Conservation (phyloP, 768 basidiomycete species). For the Xerocomellus intermedius region DNA sequence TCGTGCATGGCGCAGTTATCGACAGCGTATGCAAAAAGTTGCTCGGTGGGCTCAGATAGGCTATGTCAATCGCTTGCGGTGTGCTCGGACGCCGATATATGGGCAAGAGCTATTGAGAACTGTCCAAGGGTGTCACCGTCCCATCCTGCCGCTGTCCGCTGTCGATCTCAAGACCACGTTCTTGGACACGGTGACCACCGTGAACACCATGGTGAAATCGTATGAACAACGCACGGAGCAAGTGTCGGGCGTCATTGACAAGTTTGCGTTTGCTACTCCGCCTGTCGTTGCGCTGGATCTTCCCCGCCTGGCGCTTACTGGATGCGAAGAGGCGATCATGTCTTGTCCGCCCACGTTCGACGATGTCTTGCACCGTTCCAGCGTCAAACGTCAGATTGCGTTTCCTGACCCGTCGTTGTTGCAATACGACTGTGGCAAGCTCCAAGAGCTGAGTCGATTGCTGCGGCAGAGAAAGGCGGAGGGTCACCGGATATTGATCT, state of each 20-base stretch:
- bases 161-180: constrained; percentile 39
- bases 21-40: constrained; percentile 48
- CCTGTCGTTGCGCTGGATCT: constrained; percentile 74
- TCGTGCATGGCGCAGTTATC: constrained; percentile 47
- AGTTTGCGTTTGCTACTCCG: constrained; percentile 82
- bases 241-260: constrained; percentile 53
- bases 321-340: constrained; percentile 30
- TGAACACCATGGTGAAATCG: constrained; percentile 60
- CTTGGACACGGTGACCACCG: constrained; percentile 41
- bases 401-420: constrained; percentile 88
- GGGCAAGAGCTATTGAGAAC: constrained; percentile 46
- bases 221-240: constrained; percentile 56
- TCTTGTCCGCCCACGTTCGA: constrained; percentile 55
- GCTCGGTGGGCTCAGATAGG: constrained; percentile 68
- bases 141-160: constrained; percentile 52
- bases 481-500: constrained; percentile 89
- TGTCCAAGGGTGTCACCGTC: constrained; percentile 38
- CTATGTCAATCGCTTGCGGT: constrained; percentile 74
- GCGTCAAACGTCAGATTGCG: constrained; percentile 86
- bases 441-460: constrained; percentile 78
- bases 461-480: constrained; percentile 82
- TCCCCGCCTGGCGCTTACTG: constrained; percentile 58
- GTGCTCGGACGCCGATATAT: constrained; percentile 45
- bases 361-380: constrained; percentile 61
- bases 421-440: constrained; percentile 95